These are phyloP conservation scores for Plantago coronopus DNA, from an alignment of 305 asterid species.

Conservation along the genomic window DNA sequence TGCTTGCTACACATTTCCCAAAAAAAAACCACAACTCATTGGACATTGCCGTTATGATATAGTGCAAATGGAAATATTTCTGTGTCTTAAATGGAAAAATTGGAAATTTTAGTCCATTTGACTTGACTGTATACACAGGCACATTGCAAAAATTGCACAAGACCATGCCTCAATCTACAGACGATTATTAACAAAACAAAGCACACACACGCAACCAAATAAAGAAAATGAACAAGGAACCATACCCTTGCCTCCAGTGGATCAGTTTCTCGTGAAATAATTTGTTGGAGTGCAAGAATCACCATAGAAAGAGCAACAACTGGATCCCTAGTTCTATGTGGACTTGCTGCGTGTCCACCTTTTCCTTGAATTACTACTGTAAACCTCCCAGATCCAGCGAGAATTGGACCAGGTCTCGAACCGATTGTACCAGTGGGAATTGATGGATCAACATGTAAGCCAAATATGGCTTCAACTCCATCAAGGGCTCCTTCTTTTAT, in stretches of 20 bases:
- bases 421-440: conserved; percentile 44
- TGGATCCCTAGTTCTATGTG: conserved; percentile 67
- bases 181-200: not conserved
- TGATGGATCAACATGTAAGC: conserved; percentile 54
- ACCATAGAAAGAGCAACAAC: conserved; percentile 63
- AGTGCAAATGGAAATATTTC: too few species aligned
- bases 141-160: not conserved
- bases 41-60: too few species aligned
- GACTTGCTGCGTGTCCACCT: conserved; percentile 82
- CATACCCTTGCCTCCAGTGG: conserved; percentile 70
- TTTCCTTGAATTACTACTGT: conserved; percentile 52
- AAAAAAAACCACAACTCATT: too few species aligned
- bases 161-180: conserved; percentile 1
- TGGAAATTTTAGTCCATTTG: too few species aligned
- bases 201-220: too few species aligned
- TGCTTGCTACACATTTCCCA: too few species aligned
- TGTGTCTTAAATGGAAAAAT: too few species aligned
- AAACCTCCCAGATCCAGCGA: conserved; percentile 77
- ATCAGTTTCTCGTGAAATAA: conserved; percentile 83
- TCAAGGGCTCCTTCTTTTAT: conserved; percentile 64
- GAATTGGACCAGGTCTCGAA: conserved; percentile 68
- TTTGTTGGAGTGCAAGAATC: conserved; percentile 70
- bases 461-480: conserved; percentile 63
- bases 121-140: too few species aligned
- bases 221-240: not conserved